Conservation (phyloP, 2,329 filamentous ascomycete species). For the Chaetomium olivaceum region DNA sequence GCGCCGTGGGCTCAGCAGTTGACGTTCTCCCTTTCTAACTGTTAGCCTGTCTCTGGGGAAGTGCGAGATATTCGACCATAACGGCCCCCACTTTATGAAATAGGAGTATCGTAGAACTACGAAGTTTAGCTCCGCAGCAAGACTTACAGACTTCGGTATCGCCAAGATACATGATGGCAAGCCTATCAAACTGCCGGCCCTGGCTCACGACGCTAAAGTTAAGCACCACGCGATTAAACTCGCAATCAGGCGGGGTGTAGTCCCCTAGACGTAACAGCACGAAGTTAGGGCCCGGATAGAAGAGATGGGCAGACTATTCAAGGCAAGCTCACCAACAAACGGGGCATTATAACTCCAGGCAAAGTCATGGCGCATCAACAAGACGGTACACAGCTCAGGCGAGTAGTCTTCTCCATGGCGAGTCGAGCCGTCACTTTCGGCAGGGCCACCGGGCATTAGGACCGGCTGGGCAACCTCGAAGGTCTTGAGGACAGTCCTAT, state of each 20-base stretch:
- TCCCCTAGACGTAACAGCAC: conserved; percentile 45
- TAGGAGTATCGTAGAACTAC: too few species aligned
- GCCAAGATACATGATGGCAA: conserved; percentile 73
- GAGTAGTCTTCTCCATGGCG: conserved; percentile 32
- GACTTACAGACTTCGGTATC: conserved; percentile 71
- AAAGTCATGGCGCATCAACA: conserved; percentile 72
- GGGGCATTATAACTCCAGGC: conserved; percentile 71
- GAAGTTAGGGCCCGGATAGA: neutral
- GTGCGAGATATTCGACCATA: neutral
- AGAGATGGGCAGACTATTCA: neutral
- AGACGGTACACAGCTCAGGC: conserved; percentile 48
- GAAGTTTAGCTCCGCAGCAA: neutral
- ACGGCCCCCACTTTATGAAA: too few species aligned
- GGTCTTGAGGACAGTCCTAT: conserved; percentile 54
- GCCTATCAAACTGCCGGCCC: conserved; percentile 74
- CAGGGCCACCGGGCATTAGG: conserved; percentile 48
- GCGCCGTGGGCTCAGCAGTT: conserved; percentile 71
- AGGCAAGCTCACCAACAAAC: conserved; percentile 60
- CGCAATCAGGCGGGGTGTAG: conserved; percentile 66
- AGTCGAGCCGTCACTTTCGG: conserved; percentile 41
- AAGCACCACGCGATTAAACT: conserved; percentile 73
- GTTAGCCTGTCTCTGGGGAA: neutral
- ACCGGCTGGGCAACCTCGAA: conserved; percentile 72
- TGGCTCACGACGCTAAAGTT: conserved; percentile 72
- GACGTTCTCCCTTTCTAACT: conserved; percentile 60